A percentile compares a stretch with the other conserved stretches of the same genome.
These are phyloP conservation scores for Pochonia chlamydosporia DNA, from an alignment of 2,329 filamentous ascomycete genomes.

Conservation along the genomic window DNA sequence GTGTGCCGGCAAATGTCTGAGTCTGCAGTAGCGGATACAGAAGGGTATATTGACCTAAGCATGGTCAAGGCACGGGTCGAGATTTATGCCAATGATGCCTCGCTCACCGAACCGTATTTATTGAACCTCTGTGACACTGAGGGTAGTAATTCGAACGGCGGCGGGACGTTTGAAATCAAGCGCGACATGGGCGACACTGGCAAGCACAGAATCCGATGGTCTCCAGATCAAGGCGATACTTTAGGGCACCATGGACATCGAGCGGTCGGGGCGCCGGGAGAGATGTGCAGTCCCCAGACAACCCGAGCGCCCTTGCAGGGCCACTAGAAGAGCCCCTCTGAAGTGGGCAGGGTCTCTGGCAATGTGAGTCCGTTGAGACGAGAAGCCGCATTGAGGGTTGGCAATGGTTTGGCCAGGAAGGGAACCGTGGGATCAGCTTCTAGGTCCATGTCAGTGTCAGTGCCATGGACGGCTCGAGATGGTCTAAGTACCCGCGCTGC, in stretches of 20 bases:
- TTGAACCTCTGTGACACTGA: slow-evolving; percentile 86
- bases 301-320: slow-evolving; percentile 33
- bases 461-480: no score
- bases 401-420: slow-evolving; percentile 1
- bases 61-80: slow-evolving; percentile 62
- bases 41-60: slow-evolving; percentile 66
- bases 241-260: slow-evolving; percentile 35
- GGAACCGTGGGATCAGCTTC: not conserved
- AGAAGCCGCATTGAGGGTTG: slow-evolving; percentile 12
- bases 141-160: slow-evolving; percentile 79
- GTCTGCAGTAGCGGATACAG: slow-evolving; percentile 32
- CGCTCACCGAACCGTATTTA: slow-evolving; percentile 56
- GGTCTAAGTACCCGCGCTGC: no score
- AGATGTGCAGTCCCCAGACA: slow-evolving; percentile 63
- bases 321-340: slow-evolving; percentile 22
- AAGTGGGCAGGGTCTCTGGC: slow-evolving; percentile 1
- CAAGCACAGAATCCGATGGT: slow-evolving; percentile 46
- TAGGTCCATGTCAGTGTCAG: no score
- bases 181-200: slow-evolving; percentile 36
- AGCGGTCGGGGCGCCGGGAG: slow-evolving; percentile 53
- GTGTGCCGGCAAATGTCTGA: slow-evolving; percentile 62
- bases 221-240: slow-evolving; percentile 44
- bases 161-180: slow-evolving; percentile 74
- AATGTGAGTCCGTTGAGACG: slow-evolving; percentile 11
- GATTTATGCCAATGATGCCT: slow-evolving; percentile 38